These are phyloP conservation scores for Leucocoprinus leucothites DNA, from an alignment of 768 basidiomycete species.

Conservation along the genomic window DNA sequence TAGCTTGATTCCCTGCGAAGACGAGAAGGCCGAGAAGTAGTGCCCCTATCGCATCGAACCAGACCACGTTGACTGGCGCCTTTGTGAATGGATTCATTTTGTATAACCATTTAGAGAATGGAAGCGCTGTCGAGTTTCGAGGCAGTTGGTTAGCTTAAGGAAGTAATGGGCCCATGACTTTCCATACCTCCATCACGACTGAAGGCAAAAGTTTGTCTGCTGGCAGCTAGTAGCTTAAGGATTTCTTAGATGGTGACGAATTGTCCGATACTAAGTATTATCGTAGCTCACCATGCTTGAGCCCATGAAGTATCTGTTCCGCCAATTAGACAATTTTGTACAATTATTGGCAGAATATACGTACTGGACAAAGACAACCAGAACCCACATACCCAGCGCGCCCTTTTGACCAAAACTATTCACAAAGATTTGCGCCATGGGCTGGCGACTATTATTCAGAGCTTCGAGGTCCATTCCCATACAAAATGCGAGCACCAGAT, in stretches of 20 bases:
- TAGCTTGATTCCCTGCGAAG: slow-evolving; percentile 58
- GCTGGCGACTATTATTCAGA: slow-evolving; percentile 45
- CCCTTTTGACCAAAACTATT: slow-evolving; percentile 38
- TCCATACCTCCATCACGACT: slow-evolving; percentile 56
- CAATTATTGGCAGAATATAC: slow-evolving; percentile 7
- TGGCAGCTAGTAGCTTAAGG: slow-evolving; percentile 24
- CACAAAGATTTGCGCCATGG: slow-evolving; percentile 60
- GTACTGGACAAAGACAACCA: slow-evolving; percentile 38
- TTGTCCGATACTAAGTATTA: background rate
- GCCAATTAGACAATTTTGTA: background rate
- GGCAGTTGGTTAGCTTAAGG: no score
- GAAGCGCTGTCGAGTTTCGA: slow-evolving; percentile 48
- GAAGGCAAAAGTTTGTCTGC: slow-evolving; percentile 70
- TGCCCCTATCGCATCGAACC: slow-evolving; percentile 44
- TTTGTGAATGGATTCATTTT: slow-evolving; percentile 51
- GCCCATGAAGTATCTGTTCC: slow-evolving; percentile 52
- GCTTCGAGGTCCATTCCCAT: slow-evolving; percentile 51
- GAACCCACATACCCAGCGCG: slow-evolving; percentile 35
- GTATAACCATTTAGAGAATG: slow-evolving; percentile 60
- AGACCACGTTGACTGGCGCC: slow-evolving; percentile 61
- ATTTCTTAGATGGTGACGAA: background rate
- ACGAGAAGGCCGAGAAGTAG: slow-evolving; percentile 53
- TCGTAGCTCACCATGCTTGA: slow-evolving; percentile 42
- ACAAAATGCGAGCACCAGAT: slow-evolving; percentile 60
- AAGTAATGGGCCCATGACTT: background rate